phyloP scores from a whole-genome alignment of 2,329 filamentous ascomycete genomes.

The Fusarium goolgardi region DNA sequence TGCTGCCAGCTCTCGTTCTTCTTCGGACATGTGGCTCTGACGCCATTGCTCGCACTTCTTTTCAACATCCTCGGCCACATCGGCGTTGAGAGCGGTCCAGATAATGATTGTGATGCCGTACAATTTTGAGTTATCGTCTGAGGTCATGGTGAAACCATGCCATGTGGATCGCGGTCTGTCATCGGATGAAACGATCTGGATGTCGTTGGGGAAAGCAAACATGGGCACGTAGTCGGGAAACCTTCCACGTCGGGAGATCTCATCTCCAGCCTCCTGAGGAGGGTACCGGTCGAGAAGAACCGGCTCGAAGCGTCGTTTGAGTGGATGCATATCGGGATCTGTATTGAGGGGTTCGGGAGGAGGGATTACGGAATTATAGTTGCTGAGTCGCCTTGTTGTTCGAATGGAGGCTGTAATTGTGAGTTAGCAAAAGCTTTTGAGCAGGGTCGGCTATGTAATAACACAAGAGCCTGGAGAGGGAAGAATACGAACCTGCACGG shows the following conservation, averaged over 20 bases:
- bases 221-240: conserved; percentile 99
- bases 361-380: conserved; percentile 98
- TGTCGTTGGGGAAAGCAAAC: conserved; percentile 99
- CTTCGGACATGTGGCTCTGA: conserved; percentile 87
- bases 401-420: conserved; percentile 67
- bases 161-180: conserved; percentile 95
- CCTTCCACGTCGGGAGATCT: conserved; percentile 80
- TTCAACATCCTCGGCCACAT: conserved; percentile 86
- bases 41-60: conserved; percentile 85
- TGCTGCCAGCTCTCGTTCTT: conserved; percentile 90
- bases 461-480: not conserved
- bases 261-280: conserved; percentile 82
- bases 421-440: conserved; percentile 45
- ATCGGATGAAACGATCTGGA: conserved; percentile 95
- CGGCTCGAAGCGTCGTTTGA: conserved; percentile 93
- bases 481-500: conserved; percentile 48
- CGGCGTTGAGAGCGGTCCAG: conserved; percentile 87
- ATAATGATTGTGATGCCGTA: conserved; percentile 92
- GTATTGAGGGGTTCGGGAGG: conserved; percentile 89
- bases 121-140: conserved; percentile 88
- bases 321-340: conserved; percentile 92
- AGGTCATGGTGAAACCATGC: conserved; percentile 99
- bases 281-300: conserved; percentile 96
- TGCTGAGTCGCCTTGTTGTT: conserved; percentile 89
- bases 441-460: not conserved